A percentile compares a stretch with the other conserved stretches of the same genome.
Evolutionary conservation across 306 rosid genomes (phyloP).

Genomic region (Bauhinia variegata): DNA sequence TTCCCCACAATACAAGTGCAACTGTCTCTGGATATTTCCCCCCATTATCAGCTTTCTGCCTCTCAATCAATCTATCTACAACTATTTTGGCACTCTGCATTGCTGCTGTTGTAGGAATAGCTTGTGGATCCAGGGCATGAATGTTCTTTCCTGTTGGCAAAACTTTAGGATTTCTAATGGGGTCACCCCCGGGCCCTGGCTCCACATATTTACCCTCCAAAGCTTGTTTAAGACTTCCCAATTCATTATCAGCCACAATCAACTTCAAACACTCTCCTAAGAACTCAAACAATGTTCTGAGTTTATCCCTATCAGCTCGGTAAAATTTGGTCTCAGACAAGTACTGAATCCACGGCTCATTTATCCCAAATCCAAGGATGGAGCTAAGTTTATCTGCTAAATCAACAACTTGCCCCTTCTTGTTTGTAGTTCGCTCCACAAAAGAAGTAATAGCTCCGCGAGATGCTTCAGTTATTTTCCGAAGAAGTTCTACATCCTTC

Average conservation of each 20-base stretch:
- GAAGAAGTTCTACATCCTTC: slow-evolving; percentile 95
- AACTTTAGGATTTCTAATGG: slow-evolving; percentile 91
- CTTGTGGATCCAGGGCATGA: slow-evolving; percentile 92
- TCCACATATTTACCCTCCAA: slow-evolving; percentile 93
- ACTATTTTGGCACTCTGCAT: slow-evolving; percentile 80
- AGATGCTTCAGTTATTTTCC: slow-evolving; percentile 82
- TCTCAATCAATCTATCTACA: slow-evolving; percentile 65
- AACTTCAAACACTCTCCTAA: slow-evolving; percentile 86
- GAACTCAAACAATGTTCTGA: slow-evolving; percentile 67
- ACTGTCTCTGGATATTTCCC: slow-evolving; percentile 86
- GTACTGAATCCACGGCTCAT: slow-evolving; percentile 93
- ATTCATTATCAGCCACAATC: slow-evolving; percentile 85
- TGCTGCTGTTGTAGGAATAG: slow-evolving; percentile 92
- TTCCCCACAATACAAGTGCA: slow-evolving; percentile 98
- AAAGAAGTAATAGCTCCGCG: slow-evolving; percentile 82
- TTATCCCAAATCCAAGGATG: slow-evolving; percentile 85
- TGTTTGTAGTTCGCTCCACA: slow-evolving; percentile 84
- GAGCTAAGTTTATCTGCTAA: slow-evolving; percentile 68
- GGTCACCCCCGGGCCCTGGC: slow-evolving; percentile 99
- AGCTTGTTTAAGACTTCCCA: slow-evolving; percentile 96
- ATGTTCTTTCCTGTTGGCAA: slow-evolving; percentile 95
- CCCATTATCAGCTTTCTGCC: slow-evolving; percentile 66
- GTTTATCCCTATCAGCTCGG: slow-evolving; percentile 86
- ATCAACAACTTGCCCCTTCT: slow-evolving; percentile 91
- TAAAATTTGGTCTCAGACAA: slow-evolving; percentile 61